These are phyloP conservation scores for Lactarius pseudohatsudake DNA, from an alignment of 768 basidiomycete species.

Conservation along the genomic window DNA sequence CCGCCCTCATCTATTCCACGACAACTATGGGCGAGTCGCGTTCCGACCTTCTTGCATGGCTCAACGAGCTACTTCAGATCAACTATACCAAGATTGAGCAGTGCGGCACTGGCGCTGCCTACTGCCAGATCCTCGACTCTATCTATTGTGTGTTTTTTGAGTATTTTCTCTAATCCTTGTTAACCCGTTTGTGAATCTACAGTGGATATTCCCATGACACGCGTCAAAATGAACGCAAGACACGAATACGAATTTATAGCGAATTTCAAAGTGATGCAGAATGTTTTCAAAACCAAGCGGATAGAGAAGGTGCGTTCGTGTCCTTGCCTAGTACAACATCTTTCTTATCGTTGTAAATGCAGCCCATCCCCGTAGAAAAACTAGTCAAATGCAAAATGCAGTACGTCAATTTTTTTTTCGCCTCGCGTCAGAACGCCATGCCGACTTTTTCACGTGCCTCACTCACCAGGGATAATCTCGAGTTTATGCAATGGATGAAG, in stretches of 20 bases:
- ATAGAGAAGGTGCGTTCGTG: constrained; percentile 77
- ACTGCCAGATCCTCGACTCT: constrained; percentile 94
- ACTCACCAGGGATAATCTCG: constrained; percentile 82
- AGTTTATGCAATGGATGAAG: constrained; percentile 97
- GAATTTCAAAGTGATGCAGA: constrained; percentile 96
- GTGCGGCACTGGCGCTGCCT: constrained; percentile 87
- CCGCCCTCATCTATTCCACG: constrained; percentile 12
- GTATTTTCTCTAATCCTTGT: background rate
- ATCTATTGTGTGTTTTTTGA: constrained; percentile 68
- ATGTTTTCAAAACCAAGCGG: constrained; percentile 85
- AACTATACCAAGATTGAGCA: constrained; percentile 93
- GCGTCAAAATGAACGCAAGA: constrained; percentile 95
- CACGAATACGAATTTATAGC: constrained; percentile 94
- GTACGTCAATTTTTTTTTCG: constrained; percentile 47
- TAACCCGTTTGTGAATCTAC: background rate
- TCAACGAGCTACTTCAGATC: constrained; percentile 89
- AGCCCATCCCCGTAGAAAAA: constrained; percentile 95
- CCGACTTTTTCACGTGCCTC: constrained; percentile 4
- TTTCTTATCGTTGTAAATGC: constrained; percentile 14
- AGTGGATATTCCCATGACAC: constrained; percentile 89
- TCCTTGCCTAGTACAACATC: background rate
- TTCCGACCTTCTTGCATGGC: constrained; percentile 87
- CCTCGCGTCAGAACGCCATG: constrained; percentile 10
- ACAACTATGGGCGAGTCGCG: constrained; percentile 65
- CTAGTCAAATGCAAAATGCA: constrained; percentile 99